phyloP scores from a whole-genome alignment of 306 rosid genomes.

The Ormosia semicastrata region DNA sequence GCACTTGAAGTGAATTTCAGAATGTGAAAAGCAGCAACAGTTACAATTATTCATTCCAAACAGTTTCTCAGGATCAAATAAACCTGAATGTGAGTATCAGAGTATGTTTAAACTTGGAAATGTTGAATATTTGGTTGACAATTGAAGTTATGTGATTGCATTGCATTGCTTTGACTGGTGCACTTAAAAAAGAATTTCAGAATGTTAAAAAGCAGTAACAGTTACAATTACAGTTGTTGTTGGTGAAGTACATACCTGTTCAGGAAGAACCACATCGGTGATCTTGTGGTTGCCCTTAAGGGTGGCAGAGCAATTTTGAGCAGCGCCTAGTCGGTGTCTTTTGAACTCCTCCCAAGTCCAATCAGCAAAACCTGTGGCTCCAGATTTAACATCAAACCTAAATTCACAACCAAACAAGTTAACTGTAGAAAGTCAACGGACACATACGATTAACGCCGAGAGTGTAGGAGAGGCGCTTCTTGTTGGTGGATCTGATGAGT shows the following conservation, averaged over 20 bases:
- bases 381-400: background rate
- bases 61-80: background rate
- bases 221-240: background rate
- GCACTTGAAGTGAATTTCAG: background rate
- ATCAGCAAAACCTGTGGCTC: slow-evolving; percentile 67
- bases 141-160: background rate
- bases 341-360: slow-evolving; percentile 95
- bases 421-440: background rate
- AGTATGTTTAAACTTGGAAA: too few relatives aligned
- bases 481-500: slow-evolving; percentile 67
- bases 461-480: slow-evolving; percentile 54
- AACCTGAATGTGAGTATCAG: too few relatives aligned
- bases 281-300: slow-evolving; percentile 66
- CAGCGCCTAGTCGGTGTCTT: slow-evolving; percentile 75
- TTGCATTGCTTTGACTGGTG: background rate
- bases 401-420: background rate
- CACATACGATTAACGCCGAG: slow-evolving; percentile 80
- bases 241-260: slow-evolving; percentile 33
- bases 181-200: background rate
- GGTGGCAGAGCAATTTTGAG: slow-evolving; percentile 97
- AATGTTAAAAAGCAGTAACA: background rate
- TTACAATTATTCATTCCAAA: background rate
- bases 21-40: background rate
- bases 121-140: background rate
- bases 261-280: slow-evolving; percentile 59